Conservation (phyloP, 306 rosid species). For the Citrullus colocynthis region DNA sequence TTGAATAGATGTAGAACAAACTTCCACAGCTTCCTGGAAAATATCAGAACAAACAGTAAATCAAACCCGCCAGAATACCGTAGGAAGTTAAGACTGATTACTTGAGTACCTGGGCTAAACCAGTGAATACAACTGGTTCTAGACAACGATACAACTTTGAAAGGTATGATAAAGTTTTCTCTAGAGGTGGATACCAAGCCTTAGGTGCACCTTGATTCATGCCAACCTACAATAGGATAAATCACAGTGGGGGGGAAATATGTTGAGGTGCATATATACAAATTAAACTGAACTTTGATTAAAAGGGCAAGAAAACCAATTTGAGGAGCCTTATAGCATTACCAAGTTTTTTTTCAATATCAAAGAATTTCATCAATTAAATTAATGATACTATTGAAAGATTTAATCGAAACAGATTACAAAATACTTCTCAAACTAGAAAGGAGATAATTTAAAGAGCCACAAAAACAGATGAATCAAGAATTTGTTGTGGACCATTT, state of each 20-base stretch:
- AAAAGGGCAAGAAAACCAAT: neutral
- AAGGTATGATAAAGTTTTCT: constrained; percentile 87
- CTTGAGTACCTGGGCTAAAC: constrained; percentile 83
- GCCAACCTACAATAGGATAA: constrained; percentile 42
- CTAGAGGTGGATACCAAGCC: constrained; percentile 92
- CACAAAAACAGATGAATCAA: neutral
- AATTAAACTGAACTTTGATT: neutral
- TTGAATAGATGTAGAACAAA: constrained; percentile 84
- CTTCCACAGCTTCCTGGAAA: constrained; percentile 90
- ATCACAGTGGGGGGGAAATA: neutral
- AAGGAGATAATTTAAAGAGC: neutral
- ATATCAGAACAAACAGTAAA: constrained; percentile 1
- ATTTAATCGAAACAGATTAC: neutral
- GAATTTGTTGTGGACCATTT: neutral
- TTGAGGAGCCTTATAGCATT: neutral
- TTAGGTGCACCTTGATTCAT: constrained; percentile 56
- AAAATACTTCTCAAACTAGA: no score
- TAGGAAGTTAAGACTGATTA: neutral
- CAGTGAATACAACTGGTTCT: constrained; percentile 86
- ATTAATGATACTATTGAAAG: neutral
- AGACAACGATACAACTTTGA: constrained; percentile 88
- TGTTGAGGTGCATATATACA: neutral
- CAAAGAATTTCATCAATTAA: neutral
- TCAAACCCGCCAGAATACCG: neutral
- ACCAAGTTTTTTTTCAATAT: neutral